These are phyloP conservation scores for Stephania yunnanensis DNA, from an alignment of 164 flowering plant genomes.

Conservation along the genomic window DNA sequence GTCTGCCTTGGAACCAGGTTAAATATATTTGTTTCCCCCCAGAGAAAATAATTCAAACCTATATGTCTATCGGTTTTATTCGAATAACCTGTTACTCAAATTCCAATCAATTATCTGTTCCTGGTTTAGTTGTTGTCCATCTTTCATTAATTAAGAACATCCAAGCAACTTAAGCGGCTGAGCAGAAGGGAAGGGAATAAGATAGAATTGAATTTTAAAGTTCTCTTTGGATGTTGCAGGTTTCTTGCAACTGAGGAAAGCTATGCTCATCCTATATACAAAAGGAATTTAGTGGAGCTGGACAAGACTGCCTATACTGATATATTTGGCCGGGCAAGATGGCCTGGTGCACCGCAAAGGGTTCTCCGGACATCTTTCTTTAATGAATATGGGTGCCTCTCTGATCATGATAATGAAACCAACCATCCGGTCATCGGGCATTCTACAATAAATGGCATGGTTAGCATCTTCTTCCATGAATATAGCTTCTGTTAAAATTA, in stretches of 20 bases:
- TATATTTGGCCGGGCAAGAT: conserved; percentile 79
- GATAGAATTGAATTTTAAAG: neutral
- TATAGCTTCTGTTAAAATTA: neutral
- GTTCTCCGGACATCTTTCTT: conserved; percentile 67
- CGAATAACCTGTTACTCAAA: neutral
- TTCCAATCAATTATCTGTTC: neutral
- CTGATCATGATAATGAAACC: conserved; percentile 54
- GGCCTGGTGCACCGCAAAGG: conserved; percentile 94
- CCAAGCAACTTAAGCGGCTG: neutral
- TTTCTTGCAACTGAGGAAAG: conserved; percentile 86
- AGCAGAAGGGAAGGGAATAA: no score
- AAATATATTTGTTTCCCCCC: conserved; percentile 6
- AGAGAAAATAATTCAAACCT: neutral
- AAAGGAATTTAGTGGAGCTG: conserved; percentile 59
- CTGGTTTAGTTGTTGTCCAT: neutral
- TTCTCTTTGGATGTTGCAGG: conserved; percentile 28
- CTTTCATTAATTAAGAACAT: neutral
- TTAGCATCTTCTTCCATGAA: conserved; percentile 18
- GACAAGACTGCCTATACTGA: conserved; percentile 62
- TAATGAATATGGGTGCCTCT: conserved; percentile 48
- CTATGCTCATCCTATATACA: conserved; percentile 78
- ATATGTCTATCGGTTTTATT: neutral
- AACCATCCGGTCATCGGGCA: conserved; percentile 74
- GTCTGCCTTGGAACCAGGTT: conserved; percentile 76
- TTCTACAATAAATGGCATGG: conserved; percentile 64